Conservation (phyloP, 495 filamentous ascomycete genomes). For the Margaritispora aquatica region DNA sequence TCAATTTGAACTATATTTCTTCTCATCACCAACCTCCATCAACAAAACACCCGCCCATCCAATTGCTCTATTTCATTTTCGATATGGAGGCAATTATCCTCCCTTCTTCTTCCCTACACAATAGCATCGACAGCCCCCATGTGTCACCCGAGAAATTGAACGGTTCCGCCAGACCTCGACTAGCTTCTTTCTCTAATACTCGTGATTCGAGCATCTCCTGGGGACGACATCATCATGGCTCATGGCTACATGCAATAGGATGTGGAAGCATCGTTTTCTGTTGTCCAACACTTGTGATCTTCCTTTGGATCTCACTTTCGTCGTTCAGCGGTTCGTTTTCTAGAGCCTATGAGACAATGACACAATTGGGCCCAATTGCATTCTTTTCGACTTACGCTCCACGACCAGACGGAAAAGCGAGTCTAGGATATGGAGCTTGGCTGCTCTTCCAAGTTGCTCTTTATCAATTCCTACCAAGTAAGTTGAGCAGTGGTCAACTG, state of each 20-base stretch:
- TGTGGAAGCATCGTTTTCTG: slow-evolving; percentile 15
- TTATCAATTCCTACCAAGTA: slow-evolving; percentile 16
- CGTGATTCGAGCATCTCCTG: slow-evolving; percentile 20
- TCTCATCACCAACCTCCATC: background rate
- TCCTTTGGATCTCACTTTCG: slow-evolving; percentile 15
- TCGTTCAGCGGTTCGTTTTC: slow-evolving; percentile 11
- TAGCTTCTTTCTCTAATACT: slow-evolving; percentile 12
- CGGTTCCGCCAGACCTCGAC: slow-evolving; percentile 7
- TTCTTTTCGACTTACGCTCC: slow-evolving; percentile 14
- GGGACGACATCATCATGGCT: slow-evolving; percentile 21
- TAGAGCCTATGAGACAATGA: background rate
- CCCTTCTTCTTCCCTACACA: slow-evolving; percentile 8
- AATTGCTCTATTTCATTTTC: background rate
- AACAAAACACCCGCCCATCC: background rate
- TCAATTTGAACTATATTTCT: background rate
- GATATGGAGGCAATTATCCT: slow-evolving; percentile 18
- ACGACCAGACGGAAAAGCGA: background rate
- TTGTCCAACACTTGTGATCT: slow-evolving; percentile 15
- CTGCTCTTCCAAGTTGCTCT: slow-evolving; percentile 14
- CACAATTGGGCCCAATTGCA: background rate
- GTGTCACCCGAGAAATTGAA: background rate
- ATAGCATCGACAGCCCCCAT: background rate
- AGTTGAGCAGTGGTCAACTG: slow-evolving; percentile 16
- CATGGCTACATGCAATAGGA: slow-evolving; percentile 14
- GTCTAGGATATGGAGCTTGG: slow-evolving; percentile 11